These are phyloP conservation scores for Aspergillus alliaceus DNA, from an alignment of 2,329 filamentous ascomycete species.

Conservation along the genomic window DNA sequence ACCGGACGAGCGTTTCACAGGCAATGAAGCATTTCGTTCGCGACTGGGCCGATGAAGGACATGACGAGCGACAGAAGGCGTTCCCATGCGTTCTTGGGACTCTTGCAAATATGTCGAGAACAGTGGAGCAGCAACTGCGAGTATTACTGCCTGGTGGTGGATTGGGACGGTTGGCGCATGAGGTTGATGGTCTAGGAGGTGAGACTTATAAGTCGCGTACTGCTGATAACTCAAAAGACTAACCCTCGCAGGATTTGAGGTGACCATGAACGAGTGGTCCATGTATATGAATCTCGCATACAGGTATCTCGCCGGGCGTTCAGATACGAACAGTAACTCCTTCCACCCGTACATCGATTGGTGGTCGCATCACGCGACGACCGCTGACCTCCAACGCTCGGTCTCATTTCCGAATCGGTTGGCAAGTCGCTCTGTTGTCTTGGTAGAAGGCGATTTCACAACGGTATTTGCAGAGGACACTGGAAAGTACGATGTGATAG, in stretches of 20 bases:
- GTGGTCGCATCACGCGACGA: slow-evolving; percentile 58
- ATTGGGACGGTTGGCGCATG: slow-evolving; percentile 53
- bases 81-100: slow-evolving; percentile 36
- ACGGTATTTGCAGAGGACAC: slow-evolving; percentile 32
- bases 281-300: slow-evolving; percentile 59
- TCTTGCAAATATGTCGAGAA: slow-evolving; percentile 16
- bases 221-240: not conserved
- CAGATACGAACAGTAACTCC: slow-evolving; percentile 11
- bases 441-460: slow-evolving; percentile 59
- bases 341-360: slow-evolving; percentile 56
- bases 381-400: slow-evolving; percentile 47
- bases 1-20: slow-evolving; percentile 53
- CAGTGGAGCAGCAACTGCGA: slow-evolving; percentile 26
- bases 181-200: slow-evolving; percentile 48
- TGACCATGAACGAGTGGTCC: slow-evolving; percentile 60
- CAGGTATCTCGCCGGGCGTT: slow-evolving; percentile 46
- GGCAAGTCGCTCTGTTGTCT: slow-evolving; percentile 37
- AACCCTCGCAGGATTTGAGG: slow-evolving; percentile 45
- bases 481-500: slow-evolving; percentile 48
- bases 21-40: slow-evolving; percentile 59
- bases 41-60: slow-evolving; percentile 56
- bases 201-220: not conserved
- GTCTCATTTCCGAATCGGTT: slow-evolving; percentile 48
- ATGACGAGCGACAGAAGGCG: slow-evolving; percentile 45
- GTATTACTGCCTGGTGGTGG: slow-evolving; percentile 56